Evolutionary conservation across 192 early-diverging fungal species (phyloP).

Genomic region (Pecoramyces ruminantium): DNA sequence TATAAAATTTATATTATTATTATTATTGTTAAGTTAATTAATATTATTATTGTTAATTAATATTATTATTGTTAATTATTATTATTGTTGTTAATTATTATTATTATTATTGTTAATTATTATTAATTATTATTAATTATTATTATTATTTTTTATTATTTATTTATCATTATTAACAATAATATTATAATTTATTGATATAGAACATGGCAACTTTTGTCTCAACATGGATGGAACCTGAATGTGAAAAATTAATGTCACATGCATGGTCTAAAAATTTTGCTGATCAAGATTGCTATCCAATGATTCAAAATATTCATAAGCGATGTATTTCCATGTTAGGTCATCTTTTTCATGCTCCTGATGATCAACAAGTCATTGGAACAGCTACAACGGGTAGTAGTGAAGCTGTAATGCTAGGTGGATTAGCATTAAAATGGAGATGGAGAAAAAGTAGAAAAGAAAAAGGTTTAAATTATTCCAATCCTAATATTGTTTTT

Average conservation of each 20-base stretch:
- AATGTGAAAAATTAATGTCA: conserved; percentile 58
- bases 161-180: too few species aligned
- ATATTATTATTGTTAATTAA: conserved; percentile 54
- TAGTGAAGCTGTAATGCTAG: conserved; percentile 62
- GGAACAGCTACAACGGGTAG: conserved; percentile 63
- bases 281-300: conserved; percentile 52
- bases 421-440: conserved; percentile 60
- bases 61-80: too few species aligned
- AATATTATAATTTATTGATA: not conserved
- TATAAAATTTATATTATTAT: too few species aligned
- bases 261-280: conserved; percentile 67
- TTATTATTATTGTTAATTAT: too few species aligned
- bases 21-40: too few species aligned
- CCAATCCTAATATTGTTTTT: conserved; percentile 64
- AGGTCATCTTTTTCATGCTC: conserved; percentile 47
- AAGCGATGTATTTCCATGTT: conserved; percentile 48
- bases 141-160: too few species aligned
- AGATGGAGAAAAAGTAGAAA: conserved; percentile 45
- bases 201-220: conserved; percentile 12
- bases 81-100: too few species aligned
- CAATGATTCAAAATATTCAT: conserved; percentile 44
- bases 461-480: conserved; percentile 40
- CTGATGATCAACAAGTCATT: conserved; percentile 20
- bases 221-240: conserved; percentile 65
- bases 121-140: too few species aligned